These are phyloP conservation scores for Hypoxylon lenormandii DNA, from an alignment of 495 filamentous ascomycete genomes.

Conservation along the genomic window DNA sequence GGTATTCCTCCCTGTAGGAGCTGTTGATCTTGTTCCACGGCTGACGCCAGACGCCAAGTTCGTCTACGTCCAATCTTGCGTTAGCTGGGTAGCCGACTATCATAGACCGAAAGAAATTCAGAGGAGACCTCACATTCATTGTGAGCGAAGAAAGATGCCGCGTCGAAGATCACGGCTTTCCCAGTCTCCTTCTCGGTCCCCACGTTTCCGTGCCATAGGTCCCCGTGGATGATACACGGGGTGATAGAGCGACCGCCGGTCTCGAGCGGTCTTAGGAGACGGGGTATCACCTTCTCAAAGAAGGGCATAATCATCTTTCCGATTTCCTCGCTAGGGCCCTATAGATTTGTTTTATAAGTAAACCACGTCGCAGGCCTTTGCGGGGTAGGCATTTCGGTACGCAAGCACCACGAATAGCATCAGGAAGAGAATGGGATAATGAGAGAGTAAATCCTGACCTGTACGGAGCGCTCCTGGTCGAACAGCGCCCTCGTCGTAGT, in stretches of 20 bases:
- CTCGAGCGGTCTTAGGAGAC: slow-evolving; percentile 57
- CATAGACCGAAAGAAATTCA: slow-evolving; percentile 2
- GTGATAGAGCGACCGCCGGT: slow-evolving; percentile 55
- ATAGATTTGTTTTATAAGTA: neutral
- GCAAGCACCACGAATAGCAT: neutral
- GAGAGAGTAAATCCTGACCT: slow-evolving; percentile 17
- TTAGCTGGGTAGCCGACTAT: neutral
- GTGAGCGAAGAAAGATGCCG: slow-evolving; percentile 61
- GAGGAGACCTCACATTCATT: slow-evolving; percentile 59
- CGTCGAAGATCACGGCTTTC: slow-evolving; percentile 59
- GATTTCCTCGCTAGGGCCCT: slow-evolving; percentile 38
- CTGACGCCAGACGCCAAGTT: slow-evolving; percentile 43
- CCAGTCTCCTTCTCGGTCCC: slow-evolving; percentile 52
- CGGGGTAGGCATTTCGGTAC: neutral
- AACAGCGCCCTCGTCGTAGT: slow-evolving; percentile 33
- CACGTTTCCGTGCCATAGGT: slow-evolving; percentile 63
- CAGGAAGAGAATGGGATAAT: neutral
- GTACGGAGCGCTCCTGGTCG: slow-evolving; percentile 15
- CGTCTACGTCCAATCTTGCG: slow-evolving; percentile 16
- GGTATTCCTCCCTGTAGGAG: slow-evolving; percentile 36
- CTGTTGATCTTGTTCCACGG: slow-evolving; percentile 36
- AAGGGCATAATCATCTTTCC: slow-evolving; percentile 24
- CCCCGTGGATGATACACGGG: slow-evolving; percentile 62
- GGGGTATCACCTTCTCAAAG: slow-evolving; percentile 56
- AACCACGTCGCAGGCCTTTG: too few species aligned